Percentiles rank a stretch among this genome's conserved stretches.
phyloP scores from a whole-genome alignment of 148 eudicot species.

The Arctostaphylos glauca region DNA sequence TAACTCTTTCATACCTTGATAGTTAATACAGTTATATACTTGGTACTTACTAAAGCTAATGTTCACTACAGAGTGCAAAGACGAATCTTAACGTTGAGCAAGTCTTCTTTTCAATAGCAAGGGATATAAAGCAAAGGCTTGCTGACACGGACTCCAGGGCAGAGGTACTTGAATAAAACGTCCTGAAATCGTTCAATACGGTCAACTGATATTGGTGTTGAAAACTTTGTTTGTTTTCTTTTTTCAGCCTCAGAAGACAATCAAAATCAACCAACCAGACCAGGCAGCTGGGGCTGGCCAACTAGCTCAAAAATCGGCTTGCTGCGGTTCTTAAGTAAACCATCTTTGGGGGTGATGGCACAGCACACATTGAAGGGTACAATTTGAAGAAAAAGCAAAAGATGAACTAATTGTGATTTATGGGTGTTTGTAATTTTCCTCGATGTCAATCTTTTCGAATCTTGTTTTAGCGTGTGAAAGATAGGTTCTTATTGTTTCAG shows the following conservation, averaged over 20 bases:
- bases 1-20: not conserved
- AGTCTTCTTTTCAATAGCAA: conserved; percentile 90
- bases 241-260: conserved; percentile 54
- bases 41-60: not conserved
- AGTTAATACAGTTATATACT: not conserved
- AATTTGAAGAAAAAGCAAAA: not conserved
- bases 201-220: not conserved
- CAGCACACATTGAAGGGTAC: not conserved
- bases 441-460: conserved; percentile 39
- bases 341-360: not conserved
- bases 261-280: conserved; percentile 61
- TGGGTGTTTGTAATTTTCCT: conserved; percentile 45
- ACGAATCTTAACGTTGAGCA: conserved; percentile 92
- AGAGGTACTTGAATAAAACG: conserved; percentile 46
- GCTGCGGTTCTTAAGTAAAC: conserved; percentile 57
- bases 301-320: conserved; percentile 64
- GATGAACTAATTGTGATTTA: conserved; percentile 20
- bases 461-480: conserved; percentile 48
- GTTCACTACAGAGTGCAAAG: conserved; percentile 71
- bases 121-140: conserved; percentile 91
- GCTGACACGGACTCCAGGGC: conserved; percentile 74
- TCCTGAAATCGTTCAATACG: not conserved
- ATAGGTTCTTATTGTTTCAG: conserved; percentile 35
- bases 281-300: conserved; percentile 39
- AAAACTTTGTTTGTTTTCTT: not conserved